Percentiles rank a stretch among this genome's conserved stretches.
phyloP scores from a whole-genome alignment of 495 filamentous ascomycete genomes.

The Polyplosphaeria fusca region DNA sequence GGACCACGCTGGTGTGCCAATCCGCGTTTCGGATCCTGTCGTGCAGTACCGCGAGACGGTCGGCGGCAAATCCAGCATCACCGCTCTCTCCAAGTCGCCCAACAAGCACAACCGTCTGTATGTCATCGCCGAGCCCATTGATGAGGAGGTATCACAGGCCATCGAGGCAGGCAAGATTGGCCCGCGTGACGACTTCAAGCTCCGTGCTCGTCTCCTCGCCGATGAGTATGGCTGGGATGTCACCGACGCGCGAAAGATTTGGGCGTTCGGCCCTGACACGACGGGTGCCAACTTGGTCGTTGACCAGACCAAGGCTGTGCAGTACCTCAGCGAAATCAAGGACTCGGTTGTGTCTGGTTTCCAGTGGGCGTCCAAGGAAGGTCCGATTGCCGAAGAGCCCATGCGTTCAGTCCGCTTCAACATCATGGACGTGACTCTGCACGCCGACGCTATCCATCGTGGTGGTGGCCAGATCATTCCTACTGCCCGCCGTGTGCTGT shows the following conservation, averaged over 20 bases:
- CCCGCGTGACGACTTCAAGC: conserved; percentile 99
- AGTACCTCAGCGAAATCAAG: conserved; percentile 99
- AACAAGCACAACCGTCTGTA: conserved; percentile 99
- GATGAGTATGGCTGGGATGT: conserved; percentile 99
- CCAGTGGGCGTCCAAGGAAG: conserved; percentile 98
- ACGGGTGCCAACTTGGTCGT: conserved; percentile 96
- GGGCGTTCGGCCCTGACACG: conserved; percentile 98
- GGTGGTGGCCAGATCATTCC: conserved; percentile 99
- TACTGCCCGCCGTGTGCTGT: conserved; percentile 95
- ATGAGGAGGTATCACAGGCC: conserved; percentile 82
- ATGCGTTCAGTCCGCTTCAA: conserved; percentile 97
- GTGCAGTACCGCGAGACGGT: conserved; percentile 98
- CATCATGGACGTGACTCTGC: conserved; percentile 98
- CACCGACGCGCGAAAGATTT: conserved; percentile 99
- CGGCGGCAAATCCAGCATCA: conserved; percentile 74
- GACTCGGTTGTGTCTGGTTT: conserved; percentile 99
- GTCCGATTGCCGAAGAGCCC: conserved; percentile 95
- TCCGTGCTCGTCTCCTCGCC: conserved; percentile 90
- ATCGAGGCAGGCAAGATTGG: conserved; percentile 91
- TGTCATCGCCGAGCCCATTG: conserved; percentile 82
- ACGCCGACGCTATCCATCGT: conserved; percentile 99
- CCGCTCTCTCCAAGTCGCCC: conserved; percentile 97
- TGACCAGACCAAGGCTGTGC: conserved; percentile 99
- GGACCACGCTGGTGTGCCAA: conserved; percentile 97
- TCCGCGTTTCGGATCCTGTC: conserved; percentile 94